These are phyloP conservation scores for Neopestalotiopsis clavispora DNA, from an alignment of 2,329 filamentous ascomycete species.

Conservation along the genomic window DNA sequence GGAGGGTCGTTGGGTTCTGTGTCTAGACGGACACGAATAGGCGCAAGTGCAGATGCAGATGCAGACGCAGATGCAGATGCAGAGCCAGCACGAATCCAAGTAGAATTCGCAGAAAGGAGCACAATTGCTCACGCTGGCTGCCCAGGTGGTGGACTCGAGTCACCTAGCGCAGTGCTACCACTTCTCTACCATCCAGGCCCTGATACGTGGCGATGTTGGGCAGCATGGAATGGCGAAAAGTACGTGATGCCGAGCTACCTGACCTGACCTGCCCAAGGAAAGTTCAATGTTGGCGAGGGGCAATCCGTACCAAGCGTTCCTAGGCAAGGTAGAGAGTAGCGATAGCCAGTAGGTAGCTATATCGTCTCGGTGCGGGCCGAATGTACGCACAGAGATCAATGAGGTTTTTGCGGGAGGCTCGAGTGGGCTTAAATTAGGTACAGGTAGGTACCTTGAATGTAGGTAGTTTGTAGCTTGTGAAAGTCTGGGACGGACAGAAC, in stretches of 20 bases:
- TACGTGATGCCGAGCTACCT: background rate
- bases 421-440: background rate
- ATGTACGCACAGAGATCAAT: background rate
- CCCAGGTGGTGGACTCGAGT: background rate
- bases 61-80: conserved; percentile 5
- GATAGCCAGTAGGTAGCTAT: background rate
- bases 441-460: background rate
- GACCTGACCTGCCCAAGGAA: background rate
- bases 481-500: background rate
- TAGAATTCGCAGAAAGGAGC: background rate
- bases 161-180: conserved; percentile 4
- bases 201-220: conserved; percentile 2
- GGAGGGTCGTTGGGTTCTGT: background rate
- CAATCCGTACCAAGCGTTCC: background rate
- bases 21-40: background rate
- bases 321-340: too few species aligned
- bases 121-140: background rate
- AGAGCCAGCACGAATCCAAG: background rate
- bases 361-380: background rate
- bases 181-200: background rate
- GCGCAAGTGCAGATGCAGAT: background rate
- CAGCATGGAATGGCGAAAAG: background rate
- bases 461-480: background rate
- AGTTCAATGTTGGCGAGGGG: background rate
- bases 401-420: background rate